phyloP scores from a whole-genome alignment of 1,139 yeast species.

The Hyphopichia buzzinii region DNA sequence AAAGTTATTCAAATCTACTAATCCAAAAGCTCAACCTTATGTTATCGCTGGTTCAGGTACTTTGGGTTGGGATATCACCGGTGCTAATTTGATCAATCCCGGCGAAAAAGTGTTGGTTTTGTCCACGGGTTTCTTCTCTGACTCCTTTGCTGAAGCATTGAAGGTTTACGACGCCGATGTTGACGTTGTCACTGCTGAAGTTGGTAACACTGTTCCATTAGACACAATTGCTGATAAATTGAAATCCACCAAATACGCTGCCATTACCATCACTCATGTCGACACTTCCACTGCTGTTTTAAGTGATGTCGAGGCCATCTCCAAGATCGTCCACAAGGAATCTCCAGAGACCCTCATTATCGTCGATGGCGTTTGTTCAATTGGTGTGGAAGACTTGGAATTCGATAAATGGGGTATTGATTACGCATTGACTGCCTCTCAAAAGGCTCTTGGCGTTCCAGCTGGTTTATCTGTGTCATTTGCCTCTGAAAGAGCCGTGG shows the following conservation, averaged over 20 bases:
- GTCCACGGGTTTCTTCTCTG: slow-evolving; percentile 92
- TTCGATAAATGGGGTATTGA: slow-evolving; percentile 92
- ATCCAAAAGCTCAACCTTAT: slow-evolving; percentile 67
- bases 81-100: slow-evolving; percentile 67
- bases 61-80: slow-evolving; percentile 91
- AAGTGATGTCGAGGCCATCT: slow-evolving; percentile 63
- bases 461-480: slow-evolving; percentile 82
- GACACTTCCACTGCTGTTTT: slow-evolving; percentile 95
- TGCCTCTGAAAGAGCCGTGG: slow-evolving; percentile 74
- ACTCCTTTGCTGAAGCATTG: slow-evolving; percentile 79
- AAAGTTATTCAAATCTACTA: slow-evolving; percentile 68
- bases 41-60: slow-evolving; percentile 92
- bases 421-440: slow-evolving; percentile 86
- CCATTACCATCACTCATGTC: slow-evolving; percentile 88
- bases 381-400: slow-evolving; percentile 82
- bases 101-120: slow-evolving; percentile 75
- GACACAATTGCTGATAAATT: slow-evolving; percentile 56
- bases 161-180: slow-evolving; percentile 68
- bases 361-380: slow-evolving; percentile 94
- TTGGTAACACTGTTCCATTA: slow-evolving; percentile 71
- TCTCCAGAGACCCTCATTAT: slow-evolving; percentile 81
- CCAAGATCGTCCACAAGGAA: slow-evolving; percentile 56
- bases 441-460: slow-evolving; percentile 94
- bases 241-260: slow-evolving; percentile 50
- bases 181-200: slow-evolving; percentile 63